Evolutionary conservation across 768 basidiomycete genomes (phyloP), one percentile per base, ranked within the genome.

Genomic region (Dentipellis sp.): DNA sequence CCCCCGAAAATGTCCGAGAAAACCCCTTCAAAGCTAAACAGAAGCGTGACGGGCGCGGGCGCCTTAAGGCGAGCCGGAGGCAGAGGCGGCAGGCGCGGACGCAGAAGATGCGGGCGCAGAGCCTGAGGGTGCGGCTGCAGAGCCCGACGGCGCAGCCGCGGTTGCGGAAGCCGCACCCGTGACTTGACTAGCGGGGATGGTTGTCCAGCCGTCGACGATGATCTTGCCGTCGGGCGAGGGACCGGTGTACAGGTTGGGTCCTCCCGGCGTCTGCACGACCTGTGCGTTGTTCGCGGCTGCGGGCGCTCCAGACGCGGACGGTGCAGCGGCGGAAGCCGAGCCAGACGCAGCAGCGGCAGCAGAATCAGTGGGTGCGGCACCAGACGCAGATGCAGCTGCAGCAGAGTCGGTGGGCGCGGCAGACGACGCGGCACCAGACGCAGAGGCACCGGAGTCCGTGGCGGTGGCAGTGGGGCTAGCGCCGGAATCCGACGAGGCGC

Each of bases 151-250:
- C 9, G 10, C 17, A 22, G 42, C 19, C 22, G 14, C 17, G 10
- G 40, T 39, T 42, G 10, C 21, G 12, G 19, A n/a, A 3, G 5
- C 45, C 7, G 37, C 22, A 29, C 19, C 34, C 57, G 21, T 38
- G 21, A n/a, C 22, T 42, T 37, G 39, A 58, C 55, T 4, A 39
- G 39, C 3, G 0, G 67, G 59, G 38, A 73, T 55, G 53, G 52
- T 63, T 12, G 60, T 64, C 75, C 79, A 75, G 12, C 82, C 83
- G 49, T 74, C 66, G 52, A 82, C 76, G 56, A 67, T 72, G 14
- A 17, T 40, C 39, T 40, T 40, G 39, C 39, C 39, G 39, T 40
- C 39, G 39, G 39, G 39, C 39, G 39, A 40, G 34, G 64, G 62
- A 55, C 80, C 81, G 11, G 70, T 74, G 63, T 65, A 67, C 38